phyloP scores from a whole-genome alignment of 1,139 yeast genomes.

The Pichia sp. region DNA sequence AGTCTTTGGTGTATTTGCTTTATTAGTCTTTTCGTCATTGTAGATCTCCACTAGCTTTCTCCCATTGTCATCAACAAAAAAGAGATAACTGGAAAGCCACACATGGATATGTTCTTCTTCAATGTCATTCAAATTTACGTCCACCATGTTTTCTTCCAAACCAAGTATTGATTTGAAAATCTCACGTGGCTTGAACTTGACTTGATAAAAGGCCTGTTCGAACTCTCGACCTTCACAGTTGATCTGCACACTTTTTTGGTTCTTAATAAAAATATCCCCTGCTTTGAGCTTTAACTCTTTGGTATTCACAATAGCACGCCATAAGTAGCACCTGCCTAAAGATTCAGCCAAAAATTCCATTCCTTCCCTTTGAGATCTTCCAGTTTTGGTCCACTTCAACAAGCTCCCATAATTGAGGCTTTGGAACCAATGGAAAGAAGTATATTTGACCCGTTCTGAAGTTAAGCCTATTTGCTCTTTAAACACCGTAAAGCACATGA shows the following conservation, averaged over 20 bases:
- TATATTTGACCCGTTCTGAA: neutral
- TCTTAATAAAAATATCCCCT: slow-evolving; percentile 15
- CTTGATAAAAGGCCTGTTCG: slow-evolving; percentile 9
- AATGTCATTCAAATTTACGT: slow-evolving; percentile 19
- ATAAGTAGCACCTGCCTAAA: slow-evolving; percentile 18
- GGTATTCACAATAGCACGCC: slow-evolving; percentile 21
- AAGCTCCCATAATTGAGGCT: slow-evolving; percentile 14
- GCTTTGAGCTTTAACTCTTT: slow-evolving; percentile 7
- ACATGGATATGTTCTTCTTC: slow-evolving; percentile 18
- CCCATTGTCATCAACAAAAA: slow-evolving; percentile 21
- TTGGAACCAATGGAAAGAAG: slow-evolving; percentile 22
- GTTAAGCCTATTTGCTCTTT: neutral
- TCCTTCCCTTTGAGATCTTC: neutral
- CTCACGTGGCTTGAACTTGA: slow-evolving; percentile 7
- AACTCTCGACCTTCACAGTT: neutral
- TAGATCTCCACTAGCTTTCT: slow-evolving; percentile 17
- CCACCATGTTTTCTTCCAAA: neutral
- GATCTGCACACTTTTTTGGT: slow-evolving; percentile 18
- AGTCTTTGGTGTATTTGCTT: slow-evolving; percentile 12
- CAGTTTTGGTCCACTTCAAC: slow-evolving; percentile 1
- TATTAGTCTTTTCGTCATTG: slow-evolving; percentile 10
- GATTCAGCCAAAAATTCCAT: slow-evolving; percentile 8
- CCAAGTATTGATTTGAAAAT: slow-evolving; percentile 4
- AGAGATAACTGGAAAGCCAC: slow-evolving; percentile 27
- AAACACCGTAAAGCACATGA: neutral